Percentiles rank a stretch among this genome's conserved stretches.
phyloP scores from a whole-genome alignment of 2,329 filamentous ascomycete species.

The Talaromyces amestolkiae region DNA sequence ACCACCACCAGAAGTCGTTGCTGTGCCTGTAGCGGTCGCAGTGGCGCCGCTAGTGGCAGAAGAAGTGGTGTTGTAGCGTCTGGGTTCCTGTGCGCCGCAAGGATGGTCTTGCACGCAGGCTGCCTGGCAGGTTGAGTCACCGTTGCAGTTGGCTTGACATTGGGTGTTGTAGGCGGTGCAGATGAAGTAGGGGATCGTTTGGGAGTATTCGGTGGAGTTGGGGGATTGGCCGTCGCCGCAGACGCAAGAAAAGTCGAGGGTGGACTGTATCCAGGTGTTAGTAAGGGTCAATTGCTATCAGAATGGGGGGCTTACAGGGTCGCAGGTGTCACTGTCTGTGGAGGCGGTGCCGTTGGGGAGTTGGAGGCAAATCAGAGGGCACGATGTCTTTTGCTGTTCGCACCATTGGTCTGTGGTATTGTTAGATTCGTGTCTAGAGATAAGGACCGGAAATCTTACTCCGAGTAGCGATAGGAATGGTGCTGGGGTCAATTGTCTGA shows the following conservation, averaged over 20 bases:
- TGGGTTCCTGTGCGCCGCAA: constrained; percentile 61
- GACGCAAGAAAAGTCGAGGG: constrained; percentile 56
- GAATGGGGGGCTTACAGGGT: constrained; percentile 31
- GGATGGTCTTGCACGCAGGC: constrained; percentile 55
- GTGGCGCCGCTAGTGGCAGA: constrained; percentile 34
- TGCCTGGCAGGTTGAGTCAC: constrained; percentile 50
- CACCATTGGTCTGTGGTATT: constrained; percentile 43
- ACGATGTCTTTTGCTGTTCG: constrained; percentile 40
- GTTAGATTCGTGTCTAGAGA: not conserved
- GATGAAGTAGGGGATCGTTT: constrained; percentile 62
- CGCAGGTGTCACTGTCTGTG: constrained; percentile 41
- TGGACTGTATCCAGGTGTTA: constrained; percentile 30
- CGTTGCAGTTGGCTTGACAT: constrained; percentile 52
- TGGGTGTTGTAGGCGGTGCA: constrained; percentile 58
- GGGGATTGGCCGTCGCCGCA: constrained; percentile 55
- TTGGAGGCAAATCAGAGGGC: constrained; percentile 48
- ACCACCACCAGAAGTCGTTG: constrained; percentile 31
- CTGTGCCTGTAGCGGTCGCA: constrained; percentile 32
- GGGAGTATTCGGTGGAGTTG: constrained; percentile 61
- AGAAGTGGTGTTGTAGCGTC: constrained; percentile 49
- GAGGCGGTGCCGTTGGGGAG: constrained; percentile 33
- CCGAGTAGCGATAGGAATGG: constrained; percentile 36
- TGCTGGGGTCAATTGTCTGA: constrained; percentile 40
- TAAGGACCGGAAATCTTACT: constrained; percentile 27
- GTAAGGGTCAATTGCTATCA: not conserved